These are phyloP conservation scores for Chenopodium suecicum DNA, from an alignment of 148 eudicot genomes.

Conservation along the genomic window DNA sequence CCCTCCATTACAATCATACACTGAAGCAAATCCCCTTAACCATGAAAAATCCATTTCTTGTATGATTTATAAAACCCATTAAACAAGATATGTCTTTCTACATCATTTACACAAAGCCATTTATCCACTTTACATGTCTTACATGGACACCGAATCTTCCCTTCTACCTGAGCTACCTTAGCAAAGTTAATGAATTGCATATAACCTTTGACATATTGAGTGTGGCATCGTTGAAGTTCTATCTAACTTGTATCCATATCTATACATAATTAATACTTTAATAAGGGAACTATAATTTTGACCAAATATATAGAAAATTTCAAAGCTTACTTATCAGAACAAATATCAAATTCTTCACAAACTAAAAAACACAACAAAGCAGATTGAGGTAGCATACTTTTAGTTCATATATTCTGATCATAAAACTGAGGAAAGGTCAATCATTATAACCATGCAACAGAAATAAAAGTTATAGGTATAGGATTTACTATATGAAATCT, in stretches of 20 bases:
- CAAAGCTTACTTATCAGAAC: no score
- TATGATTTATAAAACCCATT: slow-evolving; percentile 11
- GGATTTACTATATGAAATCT: no score
- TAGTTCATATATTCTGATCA: no score
- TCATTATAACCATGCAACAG: no score
- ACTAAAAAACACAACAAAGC: no score
- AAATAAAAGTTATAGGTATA: no score
- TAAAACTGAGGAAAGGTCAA: no score
- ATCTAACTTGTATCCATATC: slow-evolving; percentile 18
- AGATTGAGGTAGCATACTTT: no score
- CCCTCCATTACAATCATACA: not conserved
- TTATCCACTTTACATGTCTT: slow-evolving; percentile 2
- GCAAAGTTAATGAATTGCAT: slow-evolving; percentile 6
- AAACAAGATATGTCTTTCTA: slow-evolving; percentile 9
- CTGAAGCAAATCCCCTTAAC: not conserved
- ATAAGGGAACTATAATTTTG: no score
- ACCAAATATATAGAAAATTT: no score
- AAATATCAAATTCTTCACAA: no score
- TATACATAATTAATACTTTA: not conserved
- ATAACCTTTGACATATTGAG: slow-evolving; percentile 3
- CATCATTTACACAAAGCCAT: not conserved
- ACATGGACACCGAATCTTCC: slow-evolving; percentile 13
- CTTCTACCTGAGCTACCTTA: not conserved
- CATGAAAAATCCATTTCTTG: slow-evolving; percentile 14
- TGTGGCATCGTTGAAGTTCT: not conserved